Percentiles rank a stretch among this genome's conserved stretches.
phyloP scores from a whole-genome alignment of 1,139 yeast genomes.

The Candida sp. region DNA sequence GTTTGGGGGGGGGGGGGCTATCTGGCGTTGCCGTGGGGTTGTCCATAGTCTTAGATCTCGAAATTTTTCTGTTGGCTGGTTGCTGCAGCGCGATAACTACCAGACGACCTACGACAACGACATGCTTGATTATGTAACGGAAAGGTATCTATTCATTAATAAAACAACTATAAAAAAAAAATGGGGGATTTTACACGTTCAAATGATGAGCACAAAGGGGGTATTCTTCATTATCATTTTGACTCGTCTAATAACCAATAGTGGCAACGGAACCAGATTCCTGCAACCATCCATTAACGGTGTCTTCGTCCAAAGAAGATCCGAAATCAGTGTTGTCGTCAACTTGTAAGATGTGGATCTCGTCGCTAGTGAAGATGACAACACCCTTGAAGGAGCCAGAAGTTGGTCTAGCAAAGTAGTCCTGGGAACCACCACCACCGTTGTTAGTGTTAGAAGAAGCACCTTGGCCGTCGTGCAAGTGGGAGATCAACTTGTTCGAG shows the following conservation, averaged over 20 bases:
- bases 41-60: not conserved
- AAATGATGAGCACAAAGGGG: too few relatives aligned
- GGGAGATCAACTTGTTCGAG: slow-evolving; percentile 73
- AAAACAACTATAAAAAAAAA: not conserved
- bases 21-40: too few relatives aligned
- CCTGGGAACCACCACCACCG: slow-evolving; percentile 89
- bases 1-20: not conserved
- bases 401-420: slow-evolving; percentile 87
- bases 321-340: slow-evolving; percentile 51
- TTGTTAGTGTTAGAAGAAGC: slow-evolving; percentile 42
- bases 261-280: slow-evolving; percentile 47
- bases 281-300: slow-evolving; percentile 60
- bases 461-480: slow-evolving; percentile 90
- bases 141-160: slow-evolving; percentile 2
- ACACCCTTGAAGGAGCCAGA: slow-evolving; percentile 85
- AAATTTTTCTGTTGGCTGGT: not conserved
- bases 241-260: slow-evolving; percentile 19
- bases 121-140: not conserved
- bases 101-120: too few relatives aligned
- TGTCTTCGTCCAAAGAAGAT: slow-evolving; percentile 52
- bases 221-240: not conserved
- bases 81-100: not conserved
- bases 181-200: not conserved
- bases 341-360: slow-evolving; percentile 63
- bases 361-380: slow-evolving; percentile 66